Base-by-base conservation (phyloP, 2,329 filamentous ascomycete genomes). In the Thelonectria olida region DNA sequence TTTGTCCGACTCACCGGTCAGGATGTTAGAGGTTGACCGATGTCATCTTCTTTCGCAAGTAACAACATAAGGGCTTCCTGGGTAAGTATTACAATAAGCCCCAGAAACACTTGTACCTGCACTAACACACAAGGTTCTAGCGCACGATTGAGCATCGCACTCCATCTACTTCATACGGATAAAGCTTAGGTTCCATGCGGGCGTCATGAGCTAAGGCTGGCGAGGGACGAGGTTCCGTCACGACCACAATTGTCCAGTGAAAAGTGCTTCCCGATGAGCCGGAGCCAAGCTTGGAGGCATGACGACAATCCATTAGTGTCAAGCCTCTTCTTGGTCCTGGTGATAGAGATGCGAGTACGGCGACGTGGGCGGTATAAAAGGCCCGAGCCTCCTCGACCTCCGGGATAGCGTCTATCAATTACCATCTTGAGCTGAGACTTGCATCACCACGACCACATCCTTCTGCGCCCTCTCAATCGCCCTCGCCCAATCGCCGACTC, bases 201-300 rank as follows among this genome's bases (percentile, higher is more conserved):
- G 62, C 51, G 51, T 38, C 27, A 71, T 66, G 67, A 70, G 64
- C 64, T 62, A 67, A 70, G 45, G 48, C 64, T 72, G 67, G 69
- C 64, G 59, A 55, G 44, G 28, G 39, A 58, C 55, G 48, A 58
- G 36, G 34, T 19, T 27, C 34, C 34, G 27, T 41, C 52, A 41
- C 27, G 17, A 31, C 34, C 53, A 34, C 47, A 45, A n/a, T n/a
- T 34, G 31, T 15, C 25, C 44, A 22, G 22, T 42, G 23, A 49
- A 39, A 57, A 42, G 8, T 17, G 19, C 23, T 20, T 55, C 22
- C 59, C 59, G 57, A 65, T 34, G 34, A 34, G 15, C 49, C 63
- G 55, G n/a, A 56, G 56, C 48, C 54, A 42, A 38, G 31, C 34
- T 44, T 28, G 25, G 20, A 39, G 25, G 20, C n/a, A 45, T 23